A percentile compares a stretch with the other conserved stretches of the same genome.
phyloP scores from a whole-genome alignment of 108 stramenopile genomes.

The Cylindrotheca closterium region DNA sequence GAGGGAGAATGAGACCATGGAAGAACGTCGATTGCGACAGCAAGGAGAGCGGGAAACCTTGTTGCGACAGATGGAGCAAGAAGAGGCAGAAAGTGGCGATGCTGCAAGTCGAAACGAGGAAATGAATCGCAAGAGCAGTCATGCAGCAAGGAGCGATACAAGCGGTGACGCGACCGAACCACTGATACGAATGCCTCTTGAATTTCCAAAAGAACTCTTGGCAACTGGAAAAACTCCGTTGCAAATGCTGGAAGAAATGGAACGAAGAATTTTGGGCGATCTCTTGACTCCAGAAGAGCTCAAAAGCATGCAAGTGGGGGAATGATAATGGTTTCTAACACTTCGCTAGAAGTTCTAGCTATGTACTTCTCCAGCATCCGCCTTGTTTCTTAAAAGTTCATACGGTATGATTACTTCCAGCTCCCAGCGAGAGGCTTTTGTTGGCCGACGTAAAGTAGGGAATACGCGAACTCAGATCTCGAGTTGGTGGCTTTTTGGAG shows the following conservation, averaged over 20 bases:
- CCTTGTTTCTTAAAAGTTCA: too few species aligned
- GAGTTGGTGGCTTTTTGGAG: too few species aligned
- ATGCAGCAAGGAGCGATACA: constrained; percentile 5
- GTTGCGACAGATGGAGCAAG: constrained; percentile 64
- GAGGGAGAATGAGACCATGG: constrained; percentile 40
- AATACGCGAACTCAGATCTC: too few species aligned
- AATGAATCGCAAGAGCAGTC: neutral
- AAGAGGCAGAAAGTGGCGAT: constrained; percentile 2
- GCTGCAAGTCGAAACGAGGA: neutral
- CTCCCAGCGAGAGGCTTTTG: too few species aligned
- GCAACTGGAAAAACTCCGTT: constrained; percentile 17
- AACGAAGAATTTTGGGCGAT: constrained; percentile 8
- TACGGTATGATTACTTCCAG: too few species aligned
- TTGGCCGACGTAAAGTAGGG: too few species aligned
- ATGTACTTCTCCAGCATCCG: too few species aligned
- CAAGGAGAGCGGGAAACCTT: constrained; percentile 74
- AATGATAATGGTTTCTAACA: too few species aligned
- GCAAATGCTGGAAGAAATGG: constrained; percentile 26
- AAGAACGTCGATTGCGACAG: constrained; percentile 67
- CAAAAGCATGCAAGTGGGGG: too few species aligned
- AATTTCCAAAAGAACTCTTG: constrained; percentile 32
- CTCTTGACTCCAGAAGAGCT: constrained; percentile 9
- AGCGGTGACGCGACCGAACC: neutral
- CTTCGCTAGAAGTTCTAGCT: too few species aligned
- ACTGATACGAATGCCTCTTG: constrained; percentile 34